Conservation (phyloP, 345 rosid species). For the Salix brachista region DNA sequence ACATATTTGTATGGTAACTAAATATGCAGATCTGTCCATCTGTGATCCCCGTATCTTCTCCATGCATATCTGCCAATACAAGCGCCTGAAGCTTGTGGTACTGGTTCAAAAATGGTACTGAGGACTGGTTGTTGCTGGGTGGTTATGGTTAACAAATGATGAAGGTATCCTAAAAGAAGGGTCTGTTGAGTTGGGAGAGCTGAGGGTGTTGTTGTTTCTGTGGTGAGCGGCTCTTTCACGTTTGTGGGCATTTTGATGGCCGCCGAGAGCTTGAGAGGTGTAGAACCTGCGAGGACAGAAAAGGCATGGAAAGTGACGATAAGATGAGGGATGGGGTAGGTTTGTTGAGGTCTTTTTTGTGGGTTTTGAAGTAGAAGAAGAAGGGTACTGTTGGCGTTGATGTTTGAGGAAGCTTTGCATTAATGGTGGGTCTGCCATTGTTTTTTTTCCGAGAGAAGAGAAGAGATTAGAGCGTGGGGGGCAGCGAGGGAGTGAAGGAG, state of each 20-base stretch:
- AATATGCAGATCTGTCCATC: too few species aligned
- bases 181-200: background rate
- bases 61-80: too few species aligned
- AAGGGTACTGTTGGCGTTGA: background rate
- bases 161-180: background rate
- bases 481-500: background rate
- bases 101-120: constrained; percentile 9
- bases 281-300: constrained; percentile 87
- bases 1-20: too few species aligned
- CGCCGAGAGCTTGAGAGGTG: constrained; percentile 95
- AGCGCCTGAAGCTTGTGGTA: background rate
- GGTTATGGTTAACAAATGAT: background rate
- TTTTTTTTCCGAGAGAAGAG: background rate
- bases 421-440: constrained; percentile 38
- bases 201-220: constrained; percentile 25
- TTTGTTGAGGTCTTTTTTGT: constrained; percentile 15
- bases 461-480: background rate
- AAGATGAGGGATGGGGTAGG: constrained; percentile 14
- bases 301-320: constrained; percentile 62
- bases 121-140: background rate
- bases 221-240: constrained; percentile 90
- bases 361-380: constrained; percentile 19
- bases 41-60: too few species aligned
- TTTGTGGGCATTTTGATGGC: constrained; percentile 97
- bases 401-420: constrained; percentile 40